These are phyloP conservation scores for Eryngium alpinum DNA, from an alignment of 140 eudicot species.

Conservation along the genomic window DNA sequence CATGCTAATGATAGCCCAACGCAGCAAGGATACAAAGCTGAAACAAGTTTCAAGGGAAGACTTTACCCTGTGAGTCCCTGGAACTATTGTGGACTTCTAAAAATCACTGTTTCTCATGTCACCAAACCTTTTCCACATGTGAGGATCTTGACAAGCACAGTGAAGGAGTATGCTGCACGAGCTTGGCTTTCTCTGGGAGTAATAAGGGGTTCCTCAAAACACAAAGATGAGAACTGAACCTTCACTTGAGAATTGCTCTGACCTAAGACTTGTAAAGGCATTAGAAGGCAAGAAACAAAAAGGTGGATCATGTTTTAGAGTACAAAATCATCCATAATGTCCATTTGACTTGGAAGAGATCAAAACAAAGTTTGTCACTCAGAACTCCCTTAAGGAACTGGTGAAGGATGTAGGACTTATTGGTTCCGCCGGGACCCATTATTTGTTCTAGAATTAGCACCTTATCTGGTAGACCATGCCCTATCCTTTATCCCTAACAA, in stretches of 20 bases:
- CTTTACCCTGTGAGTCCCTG: constrained; percentile 55
- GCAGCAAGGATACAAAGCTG: constrained; percentile 27
- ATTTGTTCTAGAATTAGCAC: constrained; percentile 29
- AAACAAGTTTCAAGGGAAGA: constrained; percentile 26
- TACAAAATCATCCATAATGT: constrained; percentile 29
- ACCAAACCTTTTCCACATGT: constrained; percentile 36
- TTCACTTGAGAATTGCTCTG: constrained; percentile 7
- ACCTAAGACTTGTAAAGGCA: neutral
- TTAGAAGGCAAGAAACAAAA: constrained; percentile 20
- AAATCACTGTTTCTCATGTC: constrained; percentile 63
- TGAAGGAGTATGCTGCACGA: constrained; percentile 32
- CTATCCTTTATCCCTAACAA: constrained; percentile 22
- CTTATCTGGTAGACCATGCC: constrained; percentile 36
- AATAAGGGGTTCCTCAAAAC: constrained; percentile 22
- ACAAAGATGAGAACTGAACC: constrained; percentile 16
- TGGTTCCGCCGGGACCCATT: constrained; percentile 55
- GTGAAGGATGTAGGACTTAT: constrained; percentile 74
- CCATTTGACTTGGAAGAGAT: constrained; percentile 77
- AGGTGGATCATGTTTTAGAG: constrained; percentile 4
- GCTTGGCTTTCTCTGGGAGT: constrained; percentile 16
- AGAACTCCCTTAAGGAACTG: constrained; percentile 58
- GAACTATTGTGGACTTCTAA: constrained; percentile 47
- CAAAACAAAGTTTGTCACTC: constrained; percentile 55
- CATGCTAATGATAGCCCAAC: constrained; percentile 18
- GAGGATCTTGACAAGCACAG: constrained; percentile 52